Conservation (phyloP, 768 basidiomycete genomes). For the Tylopilus vinaceipallidus region DNA sequence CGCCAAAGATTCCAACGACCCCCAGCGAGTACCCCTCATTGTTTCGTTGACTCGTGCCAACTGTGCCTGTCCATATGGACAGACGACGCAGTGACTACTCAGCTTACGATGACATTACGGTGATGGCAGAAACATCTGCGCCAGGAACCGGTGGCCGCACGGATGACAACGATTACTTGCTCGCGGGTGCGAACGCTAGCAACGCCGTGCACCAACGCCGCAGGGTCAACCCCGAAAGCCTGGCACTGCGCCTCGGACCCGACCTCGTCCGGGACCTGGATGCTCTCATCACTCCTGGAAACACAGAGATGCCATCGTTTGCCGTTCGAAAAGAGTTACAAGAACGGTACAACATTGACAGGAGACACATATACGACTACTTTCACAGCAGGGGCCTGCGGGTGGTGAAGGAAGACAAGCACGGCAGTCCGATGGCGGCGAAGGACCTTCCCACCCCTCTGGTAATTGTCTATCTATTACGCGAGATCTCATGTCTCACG, state of each 20-base stretch:
- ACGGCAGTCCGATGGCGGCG: slow-evolving; percentile 43
- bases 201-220: slow-evolving; percentile 33
- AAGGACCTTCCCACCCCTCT: slow-evolving; percentile 22
- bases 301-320: slow-evolving; percentile 73
- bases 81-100: slow-evolving; percentile 1
- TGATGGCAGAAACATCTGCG: background rate
- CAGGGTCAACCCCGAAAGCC: slow-evolving; percentile 64
- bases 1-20: slow-evolving; percentile 15
- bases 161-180: slow-evolving; percentile 1
- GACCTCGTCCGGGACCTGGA: slow-evolving; percentile 71
- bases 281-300: slow-evolving; percentile 64
- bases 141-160: slow-evolving; percentile 14
- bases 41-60: slow-evolving; percentile 1
- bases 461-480: slow-evolving; percentile 18
- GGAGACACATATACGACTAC: slow-evolving; percentile 77
- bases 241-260: slow-evolving; percentile 64
- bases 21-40: background rate
- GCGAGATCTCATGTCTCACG: slow-evolving; percentile 12
- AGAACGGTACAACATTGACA: slow-evolving; percentile 65
- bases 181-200: slow-evolving; percentile 1
- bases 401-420: slow-evolving; percentile 63
- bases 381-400: slow-evolving; percentile 65
- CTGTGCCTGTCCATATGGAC: slow-evolving; percentile 12
- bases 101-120: background rate
- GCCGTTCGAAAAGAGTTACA: slow-evolving; percentile 68